Evolutionary conservation across 257 asterid species (phyloP), one percentile per base, ranked within the genome.

Genomic region (Prunella vulgaris): DNA sequence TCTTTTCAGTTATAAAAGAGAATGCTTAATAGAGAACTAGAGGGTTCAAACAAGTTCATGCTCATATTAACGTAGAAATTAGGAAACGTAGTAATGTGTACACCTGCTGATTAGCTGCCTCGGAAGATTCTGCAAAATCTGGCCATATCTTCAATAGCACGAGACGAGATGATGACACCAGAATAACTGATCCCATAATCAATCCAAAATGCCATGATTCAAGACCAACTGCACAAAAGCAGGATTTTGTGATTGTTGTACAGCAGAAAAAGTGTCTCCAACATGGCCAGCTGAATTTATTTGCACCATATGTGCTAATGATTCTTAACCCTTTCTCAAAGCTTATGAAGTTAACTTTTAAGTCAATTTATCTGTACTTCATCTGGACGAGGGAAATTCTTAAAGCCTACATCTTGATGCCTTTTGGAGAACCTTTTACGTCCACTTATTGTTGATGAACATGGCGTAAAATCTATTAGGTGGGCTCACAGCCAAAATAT

Each of bases 71-170:
- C n/a, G n/a, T n/a, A n/a, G n/a, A n/a, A n/a, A n/a, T n/a, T n/a
- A n/a, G n/a, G 49, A 18, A 17, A 18, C 22, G 3, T 3, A 44
- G 35, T 24, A 54, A 59, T 15, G 70, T 56, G 22, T 37, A 28
- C 48, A 85, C 98, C 97, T 88, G 98, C 76, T 72, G 73, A 72
- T 90, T 93, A 22, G 97, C 97, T 48, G 90, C 89, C 79, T 87
- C 86, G 66, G 96, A 85, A 25, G 97, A 93, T 79, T 87, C 86
- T 0, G 96, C 85, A 74, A 93, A 93, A 81, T 90, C 96, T 12
- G 89, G 89, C 96, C 95, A 90, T 21, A 73, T 79, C 78, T 85
- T 88, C 76, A 88, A 44, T 32, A 93, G 82, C 70, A 88, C 69
- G 79, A 76, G 86, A 60, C 98, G 96, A 70, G 85, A 84, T 1